Conservation (phyloP, 495 filamentous ascomycete genomes). For the Aspergillus hancockii region DNA sequence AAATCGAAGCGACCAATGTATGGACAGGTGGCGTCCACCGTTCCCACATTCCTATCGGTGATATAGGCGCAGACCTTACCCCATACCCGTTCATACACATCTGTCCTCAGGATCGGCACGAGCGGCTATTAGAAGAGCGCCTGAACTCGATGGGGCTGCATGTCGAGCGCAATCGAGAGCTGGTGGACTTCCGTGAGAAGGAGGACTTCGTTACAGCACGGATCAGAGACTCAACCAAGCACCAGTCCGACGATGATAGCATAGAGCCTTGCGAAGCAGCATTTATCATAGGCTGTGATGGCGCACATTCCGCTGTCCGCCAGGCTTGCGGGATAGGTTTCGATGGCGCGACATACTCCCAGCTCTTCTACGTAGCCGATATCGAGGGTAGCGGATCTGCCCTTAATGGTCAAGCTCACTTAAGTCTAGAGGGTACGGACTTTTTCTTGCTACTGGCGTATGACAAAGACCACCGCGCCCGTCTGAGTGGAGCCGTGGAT, state of each 20-base stretch:
- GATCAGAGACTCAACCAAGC: slow-evolving; percentile 13
- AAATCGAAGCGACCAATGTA: slow-evolving; percentile 37
- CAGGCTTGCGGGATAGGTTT: slow-evolving; percentile 27
- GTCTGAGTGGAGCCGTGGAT: slow-evolving; percentile 30
- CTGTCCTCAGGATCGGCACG: slow-evolving; percentile 37
- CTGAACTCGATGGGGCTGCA: slow-evolving; percentile 32
- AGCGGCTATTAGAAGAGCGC: slow-evolving; percentile 34
- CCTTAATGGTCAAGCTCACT: slow-evolving; percentile 38
- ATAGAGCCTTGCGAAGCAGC: slow-evolving; percentile 27
- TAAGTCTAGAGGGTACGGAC: slow-evolving; percentile 27
- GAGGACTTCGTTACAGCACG: slow-evolving; percentile 29
- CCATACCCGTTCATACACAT: slow-evolving; percentile 38
- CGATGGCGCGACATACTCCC: slow-evolving; percentile 33
- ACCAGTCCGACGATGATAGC: slow-evolving; percentile 1
- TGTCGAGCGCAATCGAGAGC: slow-evolving; percentile 32
- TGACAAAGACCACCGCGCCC: slow-evolving; percentile 21
- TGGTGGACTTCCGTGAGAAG: slow-evolving; percentile 29
- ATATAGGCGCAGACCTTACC: slow-evolving; percentile 31
- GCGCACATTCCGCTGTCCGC: slow-evolving; percentile 36
- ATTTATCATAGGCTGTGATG: slow-evolving; percentile 41
- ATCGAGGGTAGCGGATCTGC: slow-evolving; percentile 31
- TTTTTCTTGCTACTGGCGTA: slow-evolving; percentile 34
- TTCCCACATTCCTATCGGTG: slow-evolving; percentile 24
- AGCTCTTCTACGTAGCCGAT: slow-evolving; percentile 38
- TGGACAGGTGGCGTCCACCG: slow-evolving; percentile 31